These are phyloP conservation scores for Fusarium nematophilum DNA, from an alignment of 2,329 filamentous ascomycete species.

Conservation along the genomic window DNA sequence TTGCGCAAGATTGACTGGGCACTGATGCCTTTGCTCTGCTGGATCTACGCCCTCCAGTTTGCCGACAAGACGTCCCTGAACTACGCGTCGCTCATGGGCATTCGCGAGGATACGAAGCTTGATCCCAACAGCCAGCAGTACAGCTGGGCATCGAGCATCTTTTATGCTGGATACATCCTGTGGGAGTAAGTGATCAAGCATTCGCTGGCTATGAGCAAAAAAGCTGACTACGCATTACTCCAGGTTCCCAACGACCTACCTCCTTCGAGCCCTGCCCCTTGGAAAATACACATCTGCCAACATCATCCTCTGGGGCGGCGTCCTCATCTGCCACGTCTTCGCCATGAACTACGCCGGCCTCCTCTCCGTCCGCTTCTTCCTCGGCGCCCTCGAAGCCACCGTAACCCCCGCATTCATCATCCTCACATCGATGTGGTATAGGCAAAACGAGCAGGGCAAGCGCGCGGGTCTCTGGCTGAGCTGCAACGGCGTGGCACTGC, in stretches of 20 bases:
- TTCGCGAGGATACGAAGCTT: too few relatives aligned
- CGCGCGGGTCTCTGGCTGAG: slow-evolving; percentile 26
- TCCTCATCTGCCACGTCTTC: slow-evolving; percentile 58
- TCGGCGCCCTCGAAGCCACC: slow-evolving; percentile 49
- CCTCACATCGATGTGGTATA: slow-evolving; percentile 26
- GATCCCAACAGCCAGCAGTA: too few relatives aligned
- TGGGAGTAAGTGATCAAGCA: too few relatives aligned
- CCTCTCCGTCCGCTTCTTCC: slow-evolving; percentile 53
- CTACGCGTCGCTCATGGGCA: too few relatives aligned
- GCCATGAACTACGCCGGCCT: slow-evolving; percentile 54
- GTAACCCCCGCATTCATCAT: slow-evolving; percentile 22
- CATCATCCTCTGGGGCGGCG: slow-evolving; percentile 55
- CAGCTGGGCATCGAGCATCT: too few relatives aligned
- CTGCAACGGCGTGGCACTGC: slow-evolving; percentile 21
- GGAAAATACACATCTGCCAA: too few relatives aligned
- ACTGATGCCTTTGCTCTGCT: slow-evolving; percentile 46
- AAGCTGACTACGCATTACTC: too few relatives aligned
- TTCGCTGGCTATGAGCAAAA: too few relatives aligned
- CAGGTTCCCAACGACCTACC: too few relatives aligned
- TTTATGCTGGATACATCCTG: too few relatives aligned
- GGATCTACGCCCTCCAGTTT: slow-evolving; percentile 48
- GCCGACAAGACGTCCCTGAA: too few relatives aligned
- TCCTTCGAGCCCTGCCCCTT: too few relatives aligned
- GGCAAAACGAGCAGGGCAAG: slow-evolving; percentile 18
- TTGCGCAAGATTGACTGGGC: slow-evolving; percentile 47